A percentile compares a stretch with the other conserved stretches of the same genome.
Evolutionary conservation across 2,329 filamentous ascomycete genomes (phyloP).

Genomic region (Aspergillus udagawae): DNA sequence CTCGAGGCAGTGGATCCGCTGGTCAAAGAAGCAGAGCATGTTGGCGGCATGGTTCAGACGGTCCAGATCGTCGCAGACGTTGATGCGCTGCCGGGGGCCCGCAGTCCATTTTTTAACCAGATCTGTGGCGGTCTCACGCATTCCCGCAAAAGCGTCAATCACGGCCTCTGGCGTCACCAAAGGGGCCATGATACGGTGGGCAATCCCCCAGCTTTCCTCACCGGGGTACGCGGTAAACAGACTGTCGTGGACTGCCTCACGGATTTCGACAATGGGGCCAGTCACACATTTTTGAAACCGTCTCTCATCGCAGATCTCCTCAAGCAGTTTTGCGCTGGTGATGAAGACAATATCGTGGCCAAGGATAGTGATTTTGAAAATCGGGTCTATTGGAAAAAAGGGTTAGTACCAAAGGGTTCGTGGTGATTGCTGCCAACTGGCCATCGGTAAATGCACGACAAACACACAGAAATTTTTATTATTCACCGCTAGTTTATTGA

Average conservation of each 20-base stretch:
- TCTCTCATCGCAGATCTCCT: slow-evolving; percentile 64
- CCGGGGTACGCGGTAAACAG: slow-evolving; percentile 57
- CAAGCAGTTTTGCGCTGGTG: slow-evolving; percentile 53
- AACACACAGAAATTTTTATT: slow-evolving; percentile 38
- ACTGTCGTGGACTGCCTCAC: slow-evolving; percentile 60
- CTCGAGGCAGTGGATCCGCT: slow-evolving; percentile 46
- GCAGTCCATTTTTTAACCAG: slow-evolving; percentile 50
- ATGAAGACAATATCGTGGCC: slow-evolving; percentile 48
- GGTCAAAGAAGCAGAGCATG: slow-evolving; percentile 50
- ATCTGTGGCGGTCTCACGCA: slow-evolving; percentile 49
- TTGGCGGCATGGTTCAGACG: slow-evolving; percentile 52
- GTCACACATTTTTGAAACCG: slow-evolving; percentile 56
- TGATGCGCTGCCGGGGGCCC: slow-evolving; percentile 38
- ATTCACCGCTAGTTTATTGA: slow-evolving; percentile 45
- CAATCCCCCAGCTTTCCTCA: slow-evolving; percentile 60
- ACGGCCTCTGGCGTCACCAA: slow-evolving; percentile 42
- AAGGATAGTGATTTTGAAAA: slow-evolving; percentile 55
- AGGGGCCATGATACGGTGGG: slow-evolving; percentile 49
- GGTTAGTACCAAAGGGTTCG: too few relatives aligned
- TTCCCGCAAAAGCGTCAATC: slow-evolving; percentile 43
- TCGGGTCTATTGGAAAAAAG: slow-evolving; percentile 45
- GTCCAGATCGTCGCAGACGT: slow-evolving; percentile 49
- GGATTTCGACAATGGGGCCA: slow-evolving; percentile 51
- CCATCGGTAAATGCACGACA: not conserved
- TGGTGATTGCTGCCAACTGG: not conserved